phyloP scores from a whole-genome alignment of 2,329 filamentous ascomycete genomes.

The Erysiphe neolycopersici region DNA sequence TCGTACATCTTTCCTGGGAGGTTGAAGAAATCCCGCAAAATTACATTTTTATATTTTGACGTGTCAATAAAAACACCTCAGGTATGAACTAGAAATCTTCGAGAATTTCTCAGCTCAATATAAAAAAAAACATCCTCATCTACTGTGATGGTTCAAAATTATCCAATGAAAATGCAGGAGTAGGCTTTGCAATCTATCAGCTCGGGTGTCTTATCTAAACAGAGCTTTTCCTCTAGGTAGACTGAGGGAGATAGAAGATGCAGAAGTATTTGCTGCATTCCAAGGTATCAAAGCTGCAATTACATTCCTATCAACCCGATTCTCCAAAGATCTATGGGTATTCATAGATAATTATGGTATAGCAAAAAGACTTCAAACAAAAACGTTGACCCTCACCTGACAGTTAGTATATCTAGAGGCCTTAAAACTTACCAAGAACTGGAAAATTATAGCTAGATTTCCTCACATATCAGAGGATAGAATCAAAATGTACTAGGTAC shows the following conservation, averaged over 20 bases:
- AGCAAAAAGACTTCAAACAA: neutral
- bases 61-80: neutral
- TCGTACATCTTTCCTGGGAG: neutral
- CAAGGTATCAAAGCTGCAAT: neutral
- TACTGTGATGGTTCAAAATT: neutral
- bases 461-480: no score
- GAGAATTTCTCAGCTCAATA: neutral
- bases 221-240: neutral
- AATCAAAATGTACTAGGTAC: no score
- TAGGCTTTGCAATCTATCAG: neutral
- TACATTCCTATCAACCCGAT: neutral
- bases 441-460: no score
- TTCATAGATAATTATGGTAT: neutral
- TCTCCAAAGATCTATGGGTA: neutral
- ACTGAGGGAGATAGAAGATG: neutral
- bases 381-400: no score
- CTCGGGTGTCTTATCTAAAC: neutral
- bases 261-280: neutral
- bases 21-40: neutral
- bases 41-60: neutral
- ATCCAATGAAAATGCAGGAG: neutral
- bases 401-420: no score
- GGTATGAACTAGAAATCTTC: neutral
- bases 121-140: neutral
- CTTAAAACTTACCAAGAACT: no score